phyloP scores from a whole-genome alignment of 345 rosid genomes.

The Arabidopsis arenosa region DNA sequence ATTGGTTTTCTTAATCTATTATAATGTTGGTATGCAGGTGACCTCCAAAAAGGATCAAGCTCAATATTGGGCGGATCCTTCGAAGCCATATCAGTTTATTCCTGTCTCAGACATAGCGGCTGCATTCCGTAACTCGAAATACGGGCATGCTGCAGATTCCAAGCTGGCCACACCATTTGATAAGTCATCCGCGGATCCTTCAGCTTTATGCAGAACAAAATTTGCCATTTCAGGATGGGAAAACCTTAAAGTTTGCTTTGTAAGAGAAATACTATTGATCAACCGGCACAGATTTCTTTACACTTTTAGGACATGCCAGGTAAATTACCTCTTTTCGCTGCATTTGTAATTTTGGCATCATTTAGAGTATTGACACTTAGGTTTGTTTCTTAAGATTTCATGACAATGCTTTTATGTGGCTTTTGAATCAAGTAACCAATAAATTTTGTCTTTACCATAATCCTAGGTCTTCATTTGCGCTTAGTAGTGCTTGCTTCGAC shows the following conservation, averaged over 20 bases:
- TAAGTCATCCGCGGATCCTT: slow-evolving; percentile 57
- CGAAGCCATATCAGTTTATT: slow-evolving; percentile 67
- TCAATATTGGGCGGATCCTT: slow-evolving; percentile 91
- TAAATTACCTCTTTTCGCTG: slow-evolving; percentile 33
- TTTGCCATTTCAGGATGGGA: slow-evolving; percentile 81
- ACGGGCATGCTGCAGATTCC: slow-evolving; percentile 61
- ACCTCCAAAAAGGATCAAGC: slow-evolving; percentile 95
- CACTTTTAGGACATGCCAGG: slow-evolving; percentile 83
- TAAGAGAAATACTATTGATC: slow-evolving; percentile 70
- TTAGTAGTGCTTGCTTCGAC: too few species aligned
- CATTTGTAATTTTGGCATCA: neutral
- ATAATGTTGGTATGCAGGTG: slow-evolving; percentile 57
- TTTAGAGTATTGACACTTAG: neutral
- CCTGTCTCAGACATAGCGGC: slow-evolving; percentile 72
- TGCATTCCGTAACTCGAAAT: slow-evolving; percentile 68
- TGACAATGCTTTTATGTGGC: too few species aligned
- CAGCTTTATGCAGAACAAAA: slow-evolving; percentile 68
- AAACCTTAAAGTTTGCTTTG: slow-evolving; percentile 67
- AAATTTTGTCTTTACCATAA: too few species aligned
- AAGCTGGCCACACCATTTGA: slow-evolving; percentile 56
- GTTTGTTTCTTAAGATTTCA: neutral
- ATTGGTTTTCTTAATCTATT: slow-evolving; percentile 5
- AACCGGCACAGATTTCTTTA: slow-evolving; percentile 76
- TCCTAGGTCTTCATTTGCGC: too few species aligned
- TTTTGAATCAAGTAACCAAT: neutral